These are phyloP conservation scores for Periconia digitata DNA, from an alignment of 2,329 filamentous ascomycete species.

Conservation along the genomic window DNA sequence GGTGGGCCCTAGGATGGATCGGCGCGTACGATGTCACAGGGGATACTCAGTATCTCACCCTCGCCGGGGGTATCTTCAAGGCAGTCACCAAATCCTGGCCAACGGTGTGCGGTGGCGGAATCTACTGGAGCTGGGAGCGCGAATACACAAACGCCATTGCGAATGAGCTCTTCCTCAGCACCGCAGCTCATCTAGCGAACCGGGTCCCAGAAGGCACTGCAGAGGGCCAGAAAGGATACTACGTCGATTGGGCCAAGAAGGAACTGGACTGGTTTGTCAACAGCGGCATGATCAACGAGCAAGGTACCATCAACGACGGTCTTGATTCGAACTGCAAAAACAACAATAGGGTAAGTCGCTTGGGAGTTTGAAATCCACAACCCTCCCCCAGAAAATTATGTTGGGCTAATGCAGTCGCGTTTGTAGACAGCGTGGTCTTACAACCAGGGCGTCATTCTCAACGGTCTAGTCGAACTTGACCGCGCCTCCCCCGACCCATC, in stretches of 20 bases:
- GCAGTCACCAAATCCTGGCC: slow-evolving; percentile 44
- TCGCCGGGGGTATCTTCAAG: slow-evolving; percentile 54
- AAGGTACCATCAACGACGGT: slow-evolving; percentile 58
- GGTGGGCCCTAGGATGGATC: slow-evolving; percentile 57
- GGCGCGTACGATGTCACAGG: slow-evolving; percentile 56
- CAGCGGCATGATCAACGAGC: slow-evolving; percentile 51
- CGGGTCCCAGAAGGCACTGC: slow-evolving; percentile 39
- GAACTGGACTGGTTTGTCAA: slow-evolving; percentile 56
- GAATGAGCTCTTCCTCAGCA: slow-evolving; percentile 59
- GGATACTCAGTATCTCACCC: slow-evolving; percentile 47
- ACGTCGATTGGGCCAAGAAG: slow-evolving; percentile 50
- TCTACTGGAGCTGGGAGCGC: slow-evolving; percentile 52
- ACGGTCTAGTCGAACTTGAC: slow-evolving; percentile 58
- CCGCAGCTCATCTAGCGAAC: slow-evolving; percentile 59
- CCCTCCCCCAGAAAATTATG: too few species aligned
- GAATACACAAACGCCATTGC: slow-evolving; percentile 57
- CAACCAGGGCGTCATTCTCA: slow-evolving; percentile 64
- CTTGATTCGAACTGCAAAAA: slow-evolving; percentile 54
- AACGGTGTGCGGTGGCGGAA: slow-evolving; percentile 49
- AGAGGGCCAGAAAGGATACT: slow-evolving; percentile 38
- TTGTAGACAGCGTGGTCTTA: slow-evolving; percentile 51
- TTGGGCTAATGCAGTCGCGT: background rate
- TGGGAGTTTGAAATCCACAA: slow-evolving; percentile 44
- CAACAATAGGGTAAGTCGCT: slow-evolving; percentile 44
- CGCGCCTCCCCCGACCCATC: slow-evolving; percentile 40